These are phyloP conservation scores for Teunomyces barrocoloradensis DNA, from an alignment of 805 yeast species.

Conservation along the genomic window DNA sequence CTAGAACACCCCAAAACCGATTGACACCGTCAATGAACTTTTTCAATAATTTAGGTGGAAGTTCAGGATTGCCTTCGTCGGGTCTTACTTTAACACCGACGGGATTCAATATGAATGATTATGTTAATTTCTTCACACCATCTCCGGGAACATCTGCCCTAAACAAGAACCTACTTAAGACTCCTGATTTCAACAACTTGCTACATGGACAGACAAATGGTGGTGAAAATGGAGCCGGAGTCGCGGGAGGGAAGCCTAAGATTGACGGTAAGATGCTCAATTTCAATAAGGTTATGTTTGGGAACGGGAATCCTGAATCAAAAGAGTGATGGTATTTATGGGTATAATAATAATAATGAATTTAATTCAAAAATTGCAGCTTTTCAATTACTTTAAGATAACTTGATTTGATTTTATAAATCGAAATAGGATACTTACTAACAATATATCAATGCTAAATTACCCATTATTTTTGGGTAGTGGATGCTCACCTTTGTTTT, in stretches of 20 bases:
- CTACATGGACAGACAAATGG: slow-evolving; percentile 12
- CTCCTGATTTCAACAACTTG: slow-evolving; percentile 41
- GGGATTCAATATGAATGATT: slow-evolving; percentile 80
- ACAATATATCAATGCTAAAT: too few relatives aligned
- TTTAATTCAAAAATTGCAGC: too few relatives aligned
- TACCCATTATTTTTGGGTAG: too few relatives aligned
- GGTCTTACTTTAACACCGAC: slow-evolving; percentile 53
- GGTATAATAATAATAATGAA: not conserved
- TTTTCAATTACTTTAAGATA: too few relatives aligned
- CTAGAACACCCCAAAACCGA: slow-evolving; percentile 40
- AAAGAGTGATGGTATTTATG: slow-evolving; percentile 6
- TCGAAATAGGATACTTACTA: too few relatives aligned
- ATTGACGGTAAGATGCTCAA: slow-evolving; percentile 44
- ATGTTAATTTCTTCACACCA: slow-evolving; percentile 75
- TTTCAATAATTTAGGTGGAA: slow-evolving; percentile 21
- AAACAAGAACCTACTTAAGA: slow-evolving; percentile 30
- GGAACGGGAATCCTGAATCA: slow-evolving; percentile 10
- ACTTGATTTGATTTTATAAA: too few relatives aligned
- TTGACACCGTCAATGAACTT: slow-evolving; percentile 39
- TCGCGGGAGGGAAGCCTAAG: slow-evolving; percentile 13
- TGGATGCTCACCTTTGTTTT: too few relatives aligned
- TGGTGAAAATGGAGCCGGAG: slow-evolving; percentile 8
- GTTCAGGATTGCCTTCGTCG: slow-evolving; percentile 37
- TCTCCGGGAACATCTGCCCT: slow-evolving; percentile 43
- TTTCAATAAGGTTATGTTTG: slow-evolving; percentile 38